phyloP scores from a whole-genome alignment of 2,329 filamentous ascomycete genomes.

The Nigrospora oryzae region DNA sequence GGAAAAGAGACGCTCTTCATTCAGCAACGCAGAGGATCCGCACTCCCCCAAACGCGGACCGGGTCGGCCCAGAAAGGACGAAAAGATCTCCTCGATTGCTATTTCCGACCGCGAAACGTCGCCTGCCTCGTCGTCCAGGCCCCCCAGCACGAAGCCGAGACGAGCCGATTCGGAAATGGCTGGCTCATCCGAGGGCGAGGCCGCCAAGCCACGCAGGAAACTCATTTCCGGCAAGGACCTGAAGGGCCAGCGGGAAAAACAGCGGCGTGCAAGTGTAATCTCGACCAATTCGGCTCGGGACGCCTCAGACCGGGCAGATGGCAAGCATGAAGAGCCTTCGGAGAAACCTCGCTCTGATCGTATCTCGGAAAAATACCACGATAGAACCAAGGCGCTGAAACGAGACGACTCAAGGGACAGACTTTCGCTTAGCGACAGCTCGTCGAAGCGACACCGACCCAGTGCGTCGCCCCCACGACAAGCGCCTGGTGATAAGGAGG shows the following conservation, averaged over 20 bases:
- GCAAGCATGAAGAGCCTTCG: conserved; percentile 35
- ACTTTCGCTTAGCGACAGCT: conserved; percentile 38
- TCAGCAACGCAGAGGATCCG: conserved; percentile 37
- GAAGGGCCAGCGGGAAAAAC: conserved; percentile 49
- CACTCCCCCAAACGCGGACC: conserved; percentile 40
- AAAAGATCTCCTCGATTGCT: conserved; percentile 35
- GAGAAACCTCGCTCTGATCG: conserved; percentile 37
- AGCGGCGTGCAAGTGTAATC: conserved; percentile 48
- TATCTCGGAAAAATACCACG: conserved; percentile 46
- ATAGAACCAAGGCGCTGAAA: conserved; percentile 52
- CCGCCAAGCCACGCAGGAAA: conserved; percentile 52
- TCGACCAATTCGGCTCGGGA: conserved; percentile 49
- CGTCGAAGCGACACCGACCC: conserved; percentile 48
- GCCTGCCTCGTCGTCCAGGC: conserved; percentile 33
- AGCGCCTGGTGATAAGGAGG: conserved; percentile 45
- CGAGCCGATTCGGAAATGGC: conserved; percentile 46
- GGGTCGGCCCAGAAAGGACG: conserved; percentile 47
- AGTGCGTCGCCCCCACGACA: conserved; percentile 50
- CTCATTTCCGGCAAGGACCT: conserved; percentile 56
- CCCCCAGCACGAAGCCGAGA: conserved; percentile 36
- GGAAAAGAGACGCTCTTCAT: conserved; percentile 38
- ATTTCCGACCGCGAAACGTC: conserved; percentile 46
- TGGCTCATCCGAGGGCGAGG: conserved; percentile 47
- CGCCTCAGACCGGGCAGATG: conserved; percentile 42
- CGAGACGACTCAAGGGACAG: conserved; percentile 52